These are phyloP conservation scores for Colletotrichum echinochloae DNA, from an alignment of 2,329 filamentous ascomycete genomes.

Conservation along the genomic window DNA sequence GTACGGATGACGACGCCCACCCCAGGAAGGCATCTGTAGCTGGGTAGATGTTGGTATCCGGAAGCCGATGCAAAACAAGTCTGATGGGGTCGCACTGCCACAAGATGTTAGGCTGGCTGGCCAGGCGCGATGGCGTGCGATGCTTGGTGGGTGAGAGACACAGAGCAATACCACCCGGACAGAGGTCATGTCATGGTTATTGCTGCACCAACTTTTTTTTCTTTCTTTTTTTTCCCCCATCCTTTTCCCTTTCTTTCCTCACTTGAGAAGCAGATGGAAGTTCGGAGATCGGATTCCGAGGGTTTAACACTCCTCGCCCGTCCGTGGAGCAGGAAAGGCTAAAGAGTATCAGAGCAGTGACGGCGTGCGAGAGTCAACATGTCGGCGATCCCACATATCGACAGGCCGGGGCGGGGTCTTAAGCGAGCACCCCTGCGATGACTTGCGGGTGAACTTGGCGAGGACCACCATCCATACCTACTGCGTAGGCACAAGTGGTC, in stretches of 20 bases:
- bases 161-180: background rate
- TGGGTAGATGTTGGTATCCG: conserved; percentile 10
- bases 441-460: conserved; percentile 3
- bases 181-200: background rate
- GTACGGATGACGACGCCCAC: background rate
- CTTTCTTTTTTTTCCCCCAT: too few relatives aligned
- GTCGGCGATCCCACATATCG: conserved; percentile 29
- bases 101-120: conserved; percentile 7
- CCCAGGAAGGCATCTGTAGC: conserved; percentile 22
- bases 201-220: background rate
- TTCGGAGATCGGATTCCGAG: background rate
- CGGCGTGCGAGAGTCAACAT: conserved; percentile 3
- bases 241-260: too few relatives aligned
- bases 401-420: conserved; percentile 16
- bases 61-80: conserved; percentile 29
- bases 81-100: conserved; percentile 20
- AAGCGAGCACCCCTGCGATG: conserved; percentile 15
- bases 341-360: background rate
- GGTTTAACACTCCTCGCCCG: background rate
- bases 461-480: too few relatives aligned
- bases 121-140: background rate
- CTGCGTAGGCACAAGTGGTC: background rate
- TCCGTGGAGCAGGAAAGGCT: background rate
- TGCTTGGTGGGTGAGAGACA: conserved; percentile 1
- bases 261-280: conserved; percentile 10